Evolutionary conservation across 2,329 filamentous ascomycete genomes (phyloP), one percentile per base, ranked within the genome.

Genomic region (Paecilomyces sp.): DNA sequence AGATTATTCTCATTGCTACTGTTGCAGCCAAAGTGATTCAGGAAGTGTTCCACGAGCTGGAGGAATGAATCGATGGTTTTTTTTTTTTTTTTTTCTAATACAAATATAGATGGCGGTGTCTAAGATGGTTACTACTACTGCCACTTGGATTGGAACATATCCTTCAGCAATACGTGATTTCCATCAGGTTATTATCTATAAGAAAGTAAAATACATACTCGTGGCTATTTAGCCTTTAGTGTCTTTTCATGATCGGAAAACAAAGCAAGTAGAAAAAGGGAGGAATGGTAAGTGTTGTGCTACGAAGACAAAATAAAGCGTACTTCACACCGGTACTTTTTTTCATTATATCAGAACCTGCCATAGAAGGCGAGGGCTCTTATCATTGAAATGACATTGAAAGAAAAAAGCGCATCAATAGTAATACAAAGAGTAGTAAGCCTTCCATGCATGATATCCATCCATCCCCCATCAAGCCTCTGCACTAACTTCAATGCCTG

Each of bases 1-100:
- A 88, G 22, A 75, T 89, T 57, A 77, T 83, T 13, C 67, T 76
- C 25, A 83, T 88, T 57, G 84, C 84, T 1, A 74, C 80, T 18
- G 78, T 74, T 0, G 75, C 85, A 2, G 72, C 70, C 3, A 74
- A 68, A n/a, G 79, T 88, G 18, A 72, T 89, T 24, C 69, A 76
- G 13, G 81, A 83, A 53, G 81, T 78, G 28, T 82, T 84, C 62
- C 33, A 41, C 3, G 54, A 59, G 0, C 25, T 65, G 31, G 54
- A 58, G 18, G 18, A n/a, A 53, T 53, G 25, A 53, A 22, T 24
- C 18, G 15, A 50, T 60, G 15, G 22, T 3, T n/a, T 3, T 41
- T 41, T n/a, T n/a, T 15, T 41, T 41, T 22, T 22, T 22, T 22
- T 22, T 22, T 22, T 22, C 22, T 41, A 13, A 1, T 41, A 5